Percentiles rank a stretch among this genome's conserved stretches.
Conservation (phyloP, 805 yeast species). For the Candida ascalaphidarum region DNA sequence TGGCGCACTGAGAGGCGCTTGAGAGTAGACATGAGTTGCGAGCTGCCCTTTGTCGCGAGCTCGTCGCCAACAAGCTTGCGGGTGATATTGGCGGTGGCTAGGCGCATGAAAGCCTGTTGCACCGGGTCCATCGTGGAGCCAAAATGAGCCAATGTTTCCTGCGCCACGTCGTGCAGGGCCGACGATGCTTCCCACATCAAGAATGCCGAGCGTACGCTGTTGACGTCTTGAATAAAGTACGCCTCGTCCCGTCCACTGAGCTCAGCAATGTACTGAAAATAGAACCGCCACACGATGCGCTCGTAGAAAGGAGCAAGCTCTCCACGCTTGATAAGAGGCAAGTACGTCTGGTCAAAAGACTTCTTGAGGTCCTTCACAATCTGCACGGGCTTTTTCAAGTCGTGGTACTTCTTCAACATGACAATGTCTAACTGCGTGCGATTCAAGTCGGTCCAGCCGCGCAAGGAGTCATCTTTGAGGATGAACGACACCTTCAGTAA, state of each 20-base stretch:
- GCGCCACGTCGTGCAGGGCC: constrained; percentile 4
- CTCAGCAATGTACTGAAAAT: constrained; percentile 21
- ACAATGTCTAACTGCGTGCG: constrained; percentile 20
- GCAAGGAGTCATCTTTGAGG: constrained; percentile 1
- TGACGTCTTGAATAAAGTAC: constrained; percentile 12
- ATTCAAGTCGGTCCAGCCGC: constrained; percentile 12
- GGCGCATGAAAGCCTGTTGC: constrained; percentile 16
- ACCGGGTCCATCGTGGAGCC: constrained; percentile 8
- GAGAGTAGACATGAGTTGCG: constrained; percentile 16
- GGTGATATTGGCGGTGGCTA: too few relatives aligned
- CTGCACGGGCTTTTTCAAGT: constrained; percentile 20
- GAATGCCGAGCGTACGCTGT: constrained; percentile 15
- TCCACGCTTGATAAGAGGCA: constrained; percentile 13
- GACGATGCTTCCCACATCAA: constrained; percentile 32
- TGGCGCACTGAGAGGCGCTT: constrained; percentile 24
- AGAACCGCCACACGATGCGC: constrained; percentile 32
- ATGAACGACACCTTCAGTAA: constrained; percentile 11
- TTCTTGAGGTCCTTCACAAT: constrained; percentile 20
- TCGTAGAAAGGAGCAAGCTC: constrained; percentile 28
- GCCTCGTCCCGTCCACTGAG: constrained; percentile 9
- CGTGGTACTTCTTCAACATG: constrained; percentile 27
- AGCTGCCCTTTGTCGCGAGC: too few relatives aligned
- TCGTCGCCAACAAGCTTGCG: too few relatives aligned
- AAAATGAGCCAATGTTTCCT: constrained; percentile 1
- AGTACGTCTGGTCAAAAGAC: constrained; percentile 15